Conservation (phyloP, 441 rosid genomes). For the Adansonia madagascariensis region DNA sequence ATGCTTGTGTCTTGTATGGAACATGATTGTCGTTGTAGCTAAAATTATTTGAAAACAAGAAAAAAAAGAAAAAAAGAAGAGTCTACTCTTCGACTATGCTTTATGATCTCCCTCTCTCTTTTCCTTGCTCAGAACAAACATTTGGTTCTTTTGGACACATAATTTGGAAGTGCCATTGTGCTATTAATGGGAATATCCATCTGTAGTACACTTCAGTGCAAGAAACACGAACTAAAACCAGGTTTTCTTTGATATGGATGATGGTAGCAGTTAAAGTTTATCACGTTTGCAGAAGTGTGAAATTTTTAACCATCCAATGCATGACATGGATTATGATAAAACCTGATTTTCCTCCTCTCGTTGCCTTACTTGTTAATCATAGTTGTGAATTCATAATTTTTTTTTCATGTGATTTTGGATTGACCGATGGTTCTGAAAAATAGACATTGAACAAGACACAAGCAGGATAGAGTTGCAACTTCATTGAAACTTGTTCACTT, state of each 20-base stretch:
- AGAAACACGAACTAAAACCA: background rate
- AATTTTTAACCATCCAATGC: background rate
- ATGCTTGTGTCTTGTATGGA: background rate
- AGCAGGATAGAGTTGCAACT: background rate
- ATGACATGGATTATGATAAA: slow-evolving; percentile 4
- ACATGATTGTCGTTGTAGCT: slow-evolving; percentile 13
- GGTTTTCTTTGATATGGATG: background rate
- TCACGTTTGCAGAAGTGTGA: background rate
- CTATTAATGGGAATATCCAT: background rate
- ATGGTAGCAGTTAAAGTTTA: background rate
- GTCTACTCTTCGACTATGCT: background rate
- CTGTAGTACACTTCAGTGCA: background rate
- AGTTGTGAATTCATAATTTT: background rate
- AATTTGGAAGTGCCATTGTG: background rate
- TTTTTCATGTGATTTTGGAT: slow-evolving; percentile 11
- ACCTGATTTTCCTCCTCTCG: background rate
- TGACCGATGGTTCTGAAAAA: slow-evolving; percentile 7
- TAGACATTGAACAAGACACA: slow-evolving; percentile 2
- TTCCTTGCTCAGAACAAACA: background rate
- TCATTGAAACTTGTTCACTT: background rate
- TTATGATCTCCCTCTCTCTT: slow-evolving; percentile 5
- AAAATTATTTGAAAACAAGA: background rate
- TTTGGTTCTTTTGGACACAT: background rate
- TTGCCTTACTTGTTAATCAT: no score
- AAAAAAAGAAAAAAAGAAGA: background rate